Evolutionary conservation across 2,329 filamentous ascomycete species (phyloP).

Genomic region (Aspergillus sp.): DNA sequence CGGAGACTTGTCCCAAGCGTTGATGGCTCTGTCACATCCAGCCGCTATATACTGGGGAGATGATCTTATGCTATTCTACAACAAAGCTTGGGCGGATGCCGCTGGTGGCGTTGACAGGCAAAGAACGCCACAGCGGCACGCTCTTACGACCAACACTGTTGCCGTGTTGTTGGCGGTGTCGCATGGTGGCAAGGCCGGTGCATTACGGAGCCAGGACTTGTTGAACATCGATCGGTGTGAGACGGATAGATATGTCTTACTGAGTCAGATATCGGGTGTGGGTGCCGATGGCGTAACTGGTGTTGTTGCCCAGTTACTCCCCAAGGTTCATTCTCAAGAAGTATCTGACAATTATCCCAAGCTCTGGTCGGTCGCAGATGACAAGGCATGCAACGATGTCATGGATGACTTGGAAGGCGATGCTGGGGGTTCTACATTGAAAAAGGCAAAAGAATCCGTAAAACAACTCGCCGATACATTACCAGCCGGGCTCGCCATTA

Average conservation of each 20-base stretch:
- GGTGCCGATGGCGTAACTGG: not conserved
- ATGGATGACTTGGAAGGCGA: not conserved
- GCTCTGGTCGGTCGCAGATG: not conserved
- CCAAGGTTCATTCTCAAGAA: not conserved
- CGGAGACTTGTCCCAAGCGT: not conserved
- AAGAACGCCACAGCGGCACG: not conserved
- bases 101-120: not conserved
- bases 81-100: not conserved
- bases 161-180: not conserved
- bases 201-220: not conserved
- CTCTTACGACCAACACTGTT: not conserved
- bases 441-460: not conserved
- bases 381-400: not conserved
- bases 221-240: not conserved
- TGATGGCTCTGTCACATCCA: not conserved
- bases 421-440: not conserved
- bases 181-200: not conserved
- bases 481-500: constrained; percentile 17
- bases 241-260: not conserved
- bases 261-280: not conserved
- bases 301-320: not conserved
- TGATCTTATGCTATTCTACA: not conserved
- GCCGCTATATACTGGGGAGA: not conserved
- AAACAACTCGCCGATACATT: constrained; percentile 21
- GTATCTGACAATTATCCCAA: not conserved